These are phyloP conservation scores for Calonectria henricotiae DNA, from an alignment of 2,329 filamentous ascomycete genomes.

Conservation along the genomic window DNA sequence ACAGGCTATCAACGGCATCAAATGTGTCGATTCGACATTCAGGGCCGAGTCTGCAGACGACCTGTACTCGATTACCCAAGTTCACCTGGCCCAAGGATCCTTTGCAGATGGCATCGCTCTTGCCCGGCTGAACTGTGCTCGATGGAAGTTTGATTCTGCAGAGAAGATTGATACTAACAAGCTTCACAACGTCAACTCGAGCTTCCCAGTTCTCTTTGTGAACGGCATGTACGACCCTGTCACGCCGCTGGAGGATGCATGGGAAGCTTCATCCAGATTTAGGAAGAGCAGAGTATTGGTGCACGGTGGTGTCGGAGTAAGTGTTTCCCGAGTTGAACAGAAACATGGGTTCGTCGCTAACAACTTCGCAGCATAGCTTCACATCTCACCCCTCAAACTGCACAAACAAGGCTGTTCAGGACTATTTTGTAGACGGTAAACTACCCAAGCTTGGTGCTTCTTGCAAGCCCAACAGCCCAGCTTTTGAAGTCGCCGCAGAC, in stretches of 20 bases:
- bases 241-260: conserved; percentile 41
- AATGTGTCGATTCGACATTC: conserved; percentile 34
- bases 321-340: conserved; percentile 6
- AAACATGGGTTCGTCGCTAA: too few relatives aligned
- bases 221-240: conserved; percentile 48
- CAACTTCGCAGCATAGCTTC: not conserved
- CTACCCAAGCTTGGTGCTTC: too few relatives aligned
- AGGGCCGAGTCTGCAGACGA: conserved; percentile 29
- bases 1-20: conserved; percentile 12
- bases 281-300: conserved; percentile 43
- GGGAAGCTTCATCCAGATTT: conserved; percentile 41
- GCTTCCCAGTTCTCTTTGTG: conserved; percentile 43
- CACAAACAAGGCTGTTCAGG: too few relatives aligned
- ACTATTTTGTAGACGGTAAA: too few relatives aligned
- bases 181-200: conserved; percentile 45
- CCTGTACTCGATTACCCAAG: conserved; percentile 26
- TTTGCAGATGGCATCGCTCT: conserved; percentile 39
- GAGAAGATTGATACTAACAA: conserved; percentile 40
- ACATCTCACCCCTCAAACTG: not conserved
- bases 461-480: too few relatives aligned
- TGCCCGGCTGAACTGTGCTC: conserved; percentile 32
- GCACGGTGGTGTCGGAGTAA: conserved; percentile 47
- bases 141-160: conserved; percentile 44
- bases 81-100: conserved; percentile 24
- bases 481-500: too few relatives aligned